Percentiles rank a stretch among this genome's conserved stretches.
These are phyloP conservation scores for Fragosphaeria purpurea DNA, from an alignment of 2,329 filamentous ascomycete genomes.

Conservation along the genomic window DNA sequence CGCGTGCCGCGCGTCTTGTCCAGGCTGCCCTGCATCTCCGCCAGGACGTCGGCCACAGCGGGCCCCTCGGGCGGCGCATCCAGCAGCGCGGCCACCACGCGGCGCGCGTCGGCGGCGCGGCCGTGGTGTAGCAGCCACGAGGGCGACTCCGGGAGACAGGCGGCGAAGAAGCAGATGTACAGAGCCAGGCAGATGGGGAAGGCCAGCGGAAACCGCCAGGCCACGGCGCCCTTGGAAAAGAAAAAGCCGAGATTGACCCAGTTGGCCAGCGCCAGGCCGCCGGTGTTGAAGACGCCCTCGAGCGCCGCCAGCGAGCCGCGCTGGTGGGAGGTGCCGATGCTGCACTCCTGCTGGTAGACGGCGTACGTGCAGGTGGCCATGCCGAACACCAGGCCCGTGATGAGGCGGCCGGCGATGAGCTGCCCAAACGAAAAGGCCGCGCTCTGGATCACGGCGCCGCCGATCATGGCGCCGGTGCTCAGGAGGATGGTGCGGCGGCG, in stretches of 20 bases:
- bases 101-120: background rate
- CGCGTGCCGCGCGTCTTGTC: background rate
- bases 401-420: conserved; percentile 36
- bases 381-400: conserved; percentile 44
- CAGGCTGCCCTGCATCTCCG: background rate
- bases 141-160: conserved; percentile 30
- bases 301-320: conserved; percentile 34
- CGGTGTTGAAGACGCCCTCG: conserved; percentile 31
- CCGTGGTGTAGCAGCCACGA: conserved; percentile 21
- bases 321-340: conserved; percentile 27
- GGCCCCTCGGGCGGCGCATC: background rate
- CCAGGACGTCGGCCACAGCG: background rate
- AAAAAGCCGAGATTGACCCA: conserved; percentile 39
- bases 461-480: conserved; percentile 14
- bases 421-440: conserved; percentile 26
- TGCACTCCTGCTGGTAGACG: conserved; percentile 37
- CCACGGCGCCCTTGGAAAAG: conserved; percentile 31
- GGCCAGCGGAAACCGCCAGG: conserved; percentile 46
- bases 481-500: conserved; percentile 18
- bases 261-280: conserved; percentile 23
- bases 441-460: conserved; percentile 18
- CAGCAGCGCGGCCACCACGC: background rate
- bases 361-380: conserved; percentile 36
- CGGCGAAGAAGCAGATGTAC: conserved; percentile 24
- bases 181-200: conserved; percentile 26